These are phyloP conservation scores for Tulasnella sp. DNA, from an alignment of 768 basidiomycete genomes.

Conservation along the genomic window DNA sequence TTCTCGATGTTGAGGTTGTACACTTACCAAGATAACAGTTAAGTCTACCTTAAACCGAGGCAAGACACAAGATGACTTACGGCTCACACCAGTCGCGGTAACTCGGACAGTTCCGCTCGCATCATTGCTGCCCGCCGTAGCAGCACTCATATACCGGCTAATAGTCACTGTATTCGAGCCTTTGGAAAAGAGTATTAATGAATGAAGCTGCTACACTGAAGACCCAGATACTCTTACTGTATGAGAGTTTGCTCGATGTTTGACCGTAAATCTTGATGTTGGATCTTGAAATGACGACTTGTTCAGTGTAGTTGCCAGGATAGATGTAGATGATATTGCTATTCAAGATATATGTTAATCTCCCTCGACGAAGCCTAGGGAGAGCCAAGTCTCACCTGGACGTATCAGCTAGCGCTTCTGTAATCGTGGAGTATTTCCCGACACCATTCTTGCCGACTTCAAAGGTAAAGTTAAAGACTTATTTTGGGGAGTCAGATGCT, in stretches of 20 bases:
- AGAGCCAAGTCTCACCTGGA: neutral
- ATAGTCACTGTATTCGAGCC: slow-evolving; percentile 15
- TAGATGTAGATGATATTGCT: slow-evolving; percentile 16
- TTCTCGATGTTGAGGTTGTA: slow-evolving; percentile 22
- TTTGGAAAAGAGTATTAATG: neutral
- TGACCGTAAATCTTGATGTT: slow-evolving; percentile 21
- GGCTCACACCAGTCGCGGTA: slow-evolving; percentile 18
- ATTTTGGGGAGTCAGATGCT: neutral
- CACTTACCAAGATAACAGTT: neutral
- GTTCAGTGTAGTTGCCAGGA: slow-evolving; percentile 15
- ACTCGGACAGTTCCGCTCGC: slow-evolving; percentile 23
- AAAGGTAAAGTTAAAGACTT: neutral
- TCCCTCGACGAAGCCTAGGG: neutral
- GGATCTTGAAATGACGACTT: slow-evolving; percentile 16
- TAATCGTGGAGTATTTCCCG: slow-evolving; percentile 18
- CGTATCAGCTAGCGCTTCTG: slow-evolving; percentile 18
- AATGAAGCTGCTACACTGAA: neutral
- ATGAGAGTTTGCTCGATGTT: slow-evolving; percentile 12
- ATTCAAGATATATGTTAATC: neutral
- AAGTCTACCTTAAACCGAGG: neutral
- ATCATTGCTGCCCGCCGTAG: slow-evolving; percentile 22
- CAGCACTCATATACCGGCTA: slow-evolving; percentile 19
- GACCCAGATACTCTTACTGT: neutral
- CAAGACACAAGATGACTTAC: neutral
- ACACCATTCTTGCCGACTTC: slow-evolving; percentile 5